Base-by-base conservation (phyloP, 208 protist species). In the Acanthamoeba rhysodes region DNA sequence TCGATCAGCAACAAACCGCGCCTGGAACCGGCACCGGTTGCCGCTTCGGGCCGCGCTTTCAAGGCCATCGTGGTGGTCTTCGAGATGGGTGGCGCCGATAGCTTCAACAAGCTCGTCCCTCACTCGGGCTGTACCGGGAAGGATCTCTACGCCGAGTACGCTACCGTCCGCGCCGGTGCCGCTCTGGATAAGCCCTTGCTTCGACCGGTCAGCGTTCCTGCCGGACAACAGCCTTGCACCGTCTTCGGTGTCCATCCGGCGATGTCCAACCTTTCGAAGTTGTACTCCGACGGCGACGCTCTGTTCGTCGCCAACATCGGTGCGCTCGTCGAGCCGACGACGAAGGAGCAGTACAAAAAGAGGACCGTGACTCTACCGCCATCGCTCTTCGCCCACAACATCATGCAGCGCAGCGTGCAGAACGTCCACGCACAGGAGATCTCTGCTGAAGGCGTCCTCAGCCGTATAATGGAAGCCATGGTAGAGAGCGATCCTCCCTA, bases 301-400 rank as follows among this genome's bases (percentile, higher is more conserved):
- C n/a, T 74, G 50, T 85, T 93, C 59, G 16, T 94, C 16, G 94
- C 94, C 62, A 95, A 95, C 94, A 94, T 95, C 53, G 94, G 94
- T n/a, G 27, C 53, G 16, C 62, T 95, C 18, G 59, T 95, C 72
- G 87, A 94, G 84, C 94, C 94, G 41, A 59, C 88, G 20, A 85
- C 94, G 45, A 68, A 85, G 45, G 37, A 85, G 74, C 18, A 93
- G 50, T 95, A 74, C 76, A 37, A 6, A 74, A 78, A 94, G 29
- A 68, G 34, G 18, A 32, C 16, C 20, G 37, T 72, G 53, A 32
- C 16, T 41, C 55, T 87, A 3, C 94, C 94, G 55, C 64, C 64
- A 16, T 62, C 27, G 59, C 94, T 95, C 82, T 95, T 90, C 68
- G 53, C 94, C n/a, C 94, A 95, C 74, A 94, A 94, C 72, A 53